Evolutionary conservation across 176 grass and related monocot species (phyloP), one percentile per base, ranked within the genome.

Genomic region (Stipa capillata): DNA sequence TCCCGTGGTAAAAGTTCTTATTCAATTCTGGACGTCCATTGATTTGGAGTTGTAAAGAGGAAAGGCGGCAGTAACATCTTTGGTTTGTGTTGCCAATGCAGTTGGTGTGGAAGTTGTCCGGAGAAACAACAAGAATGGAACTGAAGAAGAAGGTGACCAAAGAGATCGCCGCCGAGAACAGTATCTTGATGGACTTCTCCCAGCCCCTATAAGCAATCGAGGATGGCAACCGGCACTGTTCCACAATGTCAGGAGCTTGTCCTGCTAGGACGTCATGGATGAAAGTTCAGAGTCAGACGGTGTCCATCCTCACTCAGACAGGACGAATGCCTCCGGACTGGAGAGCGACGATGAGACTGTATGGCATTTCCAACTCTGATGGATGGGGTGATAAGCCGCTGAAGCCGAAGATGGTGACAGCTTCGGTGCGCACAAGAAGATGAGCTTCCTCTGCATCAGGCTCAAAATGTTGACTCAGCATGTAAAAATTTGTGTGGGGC

Each of bases 121-220:
- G 76, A 21, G 28, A 74, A 60, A 73, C 64, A 16, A 44, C 50
- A 42, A 74, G 31, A 59, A 80, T 60, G 60, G 69, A 79, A 25
- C 33, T 84, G 14, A 88, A 88, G 81, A 84, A 74, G 77, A 88
- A 84, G 43, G 76, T 88, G 41, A n/a, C 37, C 60, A 84, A 80
- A 42, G 69, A 68, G 25, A 80, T 88, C 8, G 81, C 75, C 2
- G 23, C 32, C 0, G 81, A 74, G 81, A 84, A 84, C 75, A 84
- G 80, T 32, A 79, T 80, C 50, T 21, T 10, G 16, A 14, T 84
- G 59, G 76, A 80, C 18, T 61, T 87, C 0, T 34, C 43, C 53
- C 20, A 79, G 48, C 44, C 56, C 58, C 42, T 28, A 49, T 63
- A 76, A 50, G 41, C 39, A 62, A 73, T 33, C 3, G 41, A 45